phyloP scores from a whole-genome alignment of 805 yeast species.

The Candida tallmaniae region DNA sequence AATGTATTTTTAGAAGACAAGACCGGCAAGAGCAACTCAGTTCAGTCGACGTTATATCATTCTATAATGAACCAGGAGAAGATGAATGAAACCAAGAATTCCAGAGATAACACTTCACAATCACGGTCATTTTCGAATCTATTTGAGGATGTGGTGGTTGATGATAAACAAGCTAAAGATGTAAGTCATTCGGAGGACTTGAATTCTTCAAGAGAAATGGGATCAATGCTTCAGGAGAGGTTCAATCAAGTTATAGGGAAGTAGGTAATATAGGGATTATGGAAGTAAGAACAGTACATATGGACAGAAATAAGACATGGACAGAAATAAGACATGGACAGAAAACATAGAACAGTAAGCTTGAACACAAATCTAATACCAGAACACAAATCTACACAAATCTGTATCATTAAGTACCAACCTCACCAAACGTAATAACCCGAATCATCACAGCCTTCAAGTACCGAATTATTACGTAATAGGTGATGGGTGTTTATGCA shows the following conservation, averaged over 20 bases:
- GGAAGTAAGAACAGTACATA: too few relatives aligned
- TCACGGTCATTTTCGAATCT: constrained; percentile 29
- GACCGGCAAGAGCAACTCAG: constrained; percentile 15
- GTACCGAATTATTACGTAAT: too few relatives aligned
- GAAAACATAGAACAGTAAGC: too few relatives aligned
- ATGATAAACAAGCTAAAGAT: constrained; percentile 1
- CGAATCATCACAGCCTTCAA: too few relatives aligned
- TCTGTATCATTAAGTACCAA: too few relatives aligned
- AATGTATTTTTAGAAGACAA: constrained; percentile 31
- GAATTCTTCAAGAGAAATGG: constrained; percentile 12
- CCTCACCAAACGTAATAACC: too few relatives aligned
- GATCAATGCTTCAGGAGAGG: constrained; percentile 11
- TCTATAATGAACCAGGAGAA: constrained; percentile 17
- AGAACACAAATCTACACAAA: too few relatives aligned
- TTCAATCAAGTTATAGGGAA: constrained; percentile 7
- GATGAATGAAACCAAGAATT: constrained; percentile 7
- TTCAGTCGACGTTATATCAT: constrained; percentile 30
- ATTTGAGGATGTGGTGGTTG: constrained; percentile 21
- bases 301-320: too few relatives aligned
- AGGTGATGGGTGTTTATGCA: too few relatives aligned
- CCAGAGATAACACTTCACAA: constrained; percentile 16
- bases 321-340: too few relatives aligned
- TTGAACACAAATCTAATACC: too few relatives aligned
- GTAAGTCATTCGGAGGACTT: background rate
- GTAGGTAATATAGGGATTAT: too few relatives aligned